phyloP scores from a whole-genome alignment of 2,329 filamentous ascomycete genomes.

The Teratosphaeria gauchensis region DNA sequence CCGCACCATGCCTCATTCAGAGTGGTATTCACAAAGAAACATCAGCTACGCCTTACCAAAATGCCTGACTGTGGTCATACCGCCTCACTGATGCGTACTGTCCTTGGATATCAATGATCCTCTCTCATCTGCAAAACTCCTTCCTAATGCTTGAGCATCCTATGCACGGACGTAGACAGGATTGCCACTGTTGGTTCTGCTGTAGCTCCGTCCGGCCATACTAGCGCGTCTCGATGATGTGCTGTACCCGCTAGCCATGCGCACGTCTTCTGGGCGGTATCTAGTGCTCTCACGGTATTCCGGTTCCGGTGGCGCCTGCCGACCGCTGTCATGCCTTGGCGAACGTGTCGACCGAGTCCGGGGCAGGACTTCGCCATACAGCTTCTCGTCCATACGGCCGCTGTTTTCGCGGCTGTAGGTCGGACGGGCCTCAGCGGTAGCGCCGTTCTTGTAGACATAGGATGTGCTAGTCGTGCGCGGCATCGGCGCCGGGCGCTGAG shows the following conservation, averaged over 20 bases:
- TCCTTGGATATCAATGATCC: neutral
- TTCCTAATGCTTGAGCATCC: neutral
- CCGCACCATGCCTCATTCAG: neutral
- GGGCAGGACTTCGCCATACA: slow-evolving; percentile 15
- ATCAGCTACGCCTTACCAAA: neutral
- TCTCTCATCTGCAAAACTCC: neutral
- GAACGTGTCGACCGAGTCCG: slow-evolving; percentile 7
- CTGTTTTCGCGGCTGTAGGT: slow-evolving; percentile 9
- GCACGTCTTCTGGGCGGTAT: slow-evolving; percentile 29
- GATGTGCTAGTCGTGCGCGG: slow-evolving; percentile 16
- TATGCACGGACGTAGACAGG: slow-evolving; percentile 1
- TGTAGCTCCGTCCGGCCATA: neutral
- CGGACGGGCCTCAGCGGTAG: slow-evolving; percentile 14
- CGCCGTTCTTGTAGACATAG: slow-evolving; percentile 17
- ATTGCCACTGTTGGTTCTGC: neutral
- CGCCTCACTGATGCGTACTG: neutral
- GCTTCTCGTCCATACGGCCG: slow-evolving; percentile 2
- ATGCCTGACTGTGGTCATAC: neutral
- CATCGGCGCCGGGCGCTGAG: slow-evolving; percentile 9
- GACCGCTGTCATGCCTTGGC: slow-evolving; percentile 24
- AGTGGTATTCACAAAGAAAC: neutral
- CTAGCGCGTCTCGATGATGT: neutral
- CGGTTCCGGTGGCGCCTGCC: slow-evolving; percentile 20
- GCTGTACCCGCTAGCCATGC: slow-evolving; percentile 18
- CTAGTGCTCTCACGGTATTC: slow-evolving; percentile 24